These are phyloP conservation scores for Chalciporus pseudorubinellus DNA, from an alignment of 768 basidiomycete species.

Conservation along the genomic window DNA sequence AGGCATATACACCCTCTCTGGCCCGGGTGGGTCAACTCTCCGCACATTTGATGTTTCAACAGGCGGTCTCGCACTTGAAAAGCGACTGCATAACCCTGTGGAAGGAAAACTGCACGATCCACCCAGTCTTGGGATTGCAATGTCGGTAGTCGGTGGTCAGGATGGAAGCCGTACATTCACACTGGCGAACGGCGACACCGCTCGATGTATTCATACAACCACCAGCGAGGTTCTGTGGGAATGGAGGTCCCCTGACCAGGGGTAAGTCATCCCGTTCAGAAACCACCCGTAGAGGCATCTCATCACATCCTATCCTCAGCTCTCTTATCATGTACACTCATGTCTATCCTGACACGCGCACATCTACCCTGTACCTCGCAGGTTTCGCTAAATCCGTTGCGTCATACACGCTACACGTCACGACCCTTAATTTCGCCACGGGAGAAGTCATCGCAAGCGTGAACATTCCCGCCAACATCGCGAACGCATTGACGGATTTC, in stretches of 20 bases:
- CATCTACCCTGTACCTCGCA: constrained; percentile 55
- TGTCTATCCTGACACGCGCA: constrained; percentile 48
- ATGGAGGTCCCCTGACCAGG: constrained; percentile 68
- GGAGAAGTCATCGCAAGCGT: constrained; percentile 50
- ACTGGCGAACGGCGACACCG: constrained; percentile 57
- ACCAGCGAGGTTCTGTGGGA: constrained; percentile 64
- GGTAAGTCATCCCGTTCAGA: constrained; percentile 40
- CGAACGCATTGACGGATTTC: constrained; percentile 34
- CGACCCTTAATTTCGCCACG: constrained; percentile 52
- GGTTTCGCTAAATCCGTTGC: constrained; percentile 43
- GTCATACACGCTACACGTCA: constrained; percentile 65
- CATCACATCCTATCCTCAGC: constrained; percentile 36
- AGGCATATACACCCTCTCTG: constrained; percentile 77
- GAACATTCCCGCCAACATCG: constrained; percentile 53
- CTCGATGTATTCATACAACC: constrained; percentile 47
- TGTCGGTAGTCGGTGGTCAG: constrained; percentile 38
- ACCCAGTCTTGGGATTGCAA: constrained; percentile 50
- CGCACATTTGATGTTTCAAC: constrained; percentile 63
- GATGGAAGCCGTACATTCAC: constrained; percentile 35
- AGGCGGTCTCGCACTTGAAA: constrained; percentile 68
- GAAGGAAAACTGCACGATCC: constrained; percentile 50
- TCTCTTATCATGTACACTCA: constrained; percentile 63
- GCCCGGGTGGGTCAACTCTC: constrained; percentile 65
- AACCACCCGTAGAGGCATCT: not conserved
- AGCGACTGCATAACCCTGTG: constrained; percentile 48